Conservation (phyloP, 208 protist species). For the Wallacemonas sp. region DNA sequence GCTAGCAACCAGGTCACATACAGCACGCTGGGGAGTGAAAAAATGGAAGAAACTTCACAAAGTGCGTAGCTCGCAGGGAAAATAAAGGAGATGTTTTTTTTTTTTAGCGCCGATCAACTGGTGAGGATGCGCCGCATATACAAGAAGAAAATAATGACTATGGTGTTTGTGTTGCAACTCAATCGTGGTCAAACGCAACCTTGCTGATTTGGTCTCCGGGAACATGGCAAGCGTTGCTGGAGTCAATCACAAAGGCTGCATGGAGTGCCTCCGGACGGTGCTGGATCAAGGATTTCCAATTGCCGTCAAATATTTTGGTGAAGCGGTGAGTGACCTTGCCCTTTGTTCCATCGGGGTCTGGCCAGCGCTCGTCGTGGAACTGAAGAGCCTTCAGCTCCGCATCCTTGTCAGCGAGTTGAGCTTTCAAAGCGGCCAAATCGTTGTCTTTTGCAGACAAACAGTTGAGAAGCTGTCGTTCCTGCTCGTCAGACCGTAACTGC, state of each 20-base stretch:
- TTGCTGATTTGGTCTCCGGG: constrained; percentile 49
- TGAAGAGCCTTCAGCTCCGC: constrained; percentile 32
- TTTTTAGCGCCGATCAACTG: too few species aligned
- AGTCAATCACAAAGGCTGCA: constrained; percentile 58
- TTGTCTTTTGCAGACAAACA: background rate
- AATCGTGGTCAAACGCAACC: constrained; percentile 43
- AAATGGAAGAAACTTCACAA: background rate
- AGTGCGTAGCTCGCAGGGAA: too few species aligned
- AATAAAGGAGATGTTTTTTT: too few species aligned
- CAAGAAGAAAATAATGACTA: background rate
- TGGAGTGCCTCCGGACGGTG: constrained; percentile 55
- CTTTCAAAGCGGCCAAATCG: constrained; percentile 3
- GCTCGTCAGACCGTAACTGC: constrained; percentile 1
- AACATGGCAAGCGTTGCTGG: constrained; percentile 64
- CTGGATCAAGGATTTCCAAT: constrained; percentile 48
- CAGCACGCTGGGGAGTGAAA: too few species aligned
- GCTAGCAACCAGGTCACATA: too few species aligned
- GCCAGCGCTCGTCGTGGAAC: constrained; percentile 29
- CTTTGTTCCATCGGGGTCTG: constrained; percentile 28
- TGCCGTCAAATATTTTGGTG: constrained; percentile 61
- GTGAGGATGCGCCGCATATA: background rate
- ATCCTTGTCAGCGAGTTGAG: constrained; percentile 24
- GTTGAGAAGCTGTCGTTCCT: too few species aligned
- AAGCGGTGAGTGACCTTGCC: constrained; percentile 40
- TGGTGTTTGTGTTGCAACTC: too few species aligned